Base-by-base conservation (phyloP, 2,329 filamentous ascomycete genomes). In the Venturia asperata region DNA sequence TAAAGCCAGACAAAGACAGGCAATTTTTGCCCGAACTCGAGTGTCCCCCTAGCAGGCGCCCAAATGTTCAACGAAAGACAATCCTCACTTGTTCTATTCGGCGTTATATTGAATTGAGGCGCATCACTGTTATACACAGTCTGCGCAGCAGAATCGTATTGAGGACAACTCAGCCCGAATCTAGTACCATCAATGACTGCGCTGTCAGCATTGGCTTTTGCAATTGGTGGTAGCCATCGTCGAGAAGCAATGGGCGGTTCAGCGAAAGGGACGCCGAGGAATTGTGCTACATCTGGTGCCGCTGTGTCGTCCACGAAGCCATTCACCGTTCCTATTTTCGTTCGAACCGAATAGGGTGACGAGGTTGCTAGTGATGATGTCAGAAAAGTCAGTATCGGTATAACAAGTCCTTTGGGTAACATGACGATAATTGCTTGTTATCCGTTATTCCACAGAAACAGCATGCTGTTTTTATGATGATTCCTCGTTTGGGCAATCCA, bases 181-280 rank as follows among this genome's bases (percentile, higher is more conserved):
- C 45, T 39, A 19, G 39, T 17, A 2, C 17, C 61, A 47, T 63
- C 42, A 13, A 63, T 27, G 1, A 5, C 30, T 45, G 11, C 58
- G 19, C 27, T 21, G 6, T 56, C 15, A 34, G 13, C 19, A 21
- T 62, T 65, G 61, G 74, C 73, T 63, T 75, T 67, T 56, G 83
- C 83, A 68, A 87, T 84, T 1, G 85, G 85, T 0, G 79, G 83
- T 63, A 84, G 80, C 70, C 87, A 87, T 6, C 85, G 80, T 69
- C 86, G 85, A 58, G 78, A 70, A 1, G 83, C 83, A 17, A 79
- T 74, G 19, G 85, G 85, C 1, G 85, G 82, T 17, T 83, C 82
- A 4, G 82, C 84, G 69, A 82, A 87, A 19, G 85, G 85, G 60
- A 87, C 85, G 68, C 82, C 79, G 30, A 81, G 74, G 68, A 47